phyloP scores from a whole-genome alignment of 768 basidiomycete species.

The Termitomyces sp. region DNA sequence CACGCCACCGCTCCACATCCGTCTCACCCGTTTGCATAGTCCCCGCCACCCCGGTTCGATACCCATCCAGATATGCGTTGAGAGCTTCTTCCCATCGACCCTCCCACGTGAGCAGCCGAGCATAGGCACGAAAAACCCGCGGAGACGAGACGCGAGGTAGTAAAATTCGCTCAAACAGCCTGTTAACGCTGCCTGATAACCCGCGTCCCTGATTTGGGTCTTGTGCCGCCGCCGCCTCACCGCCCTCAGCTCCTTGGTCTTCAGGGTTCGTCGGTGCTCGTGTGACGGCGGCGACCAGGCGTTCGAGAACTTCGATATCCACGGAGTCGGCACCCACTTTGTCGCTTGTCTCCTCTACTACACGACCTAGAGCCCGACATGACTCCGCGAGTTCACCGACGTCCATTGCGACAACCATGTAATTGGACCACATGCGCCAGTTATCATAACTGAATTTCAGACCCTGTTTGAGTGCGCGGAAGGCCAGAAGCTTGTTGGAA shows the following conservation, averaged over 20 bases:
- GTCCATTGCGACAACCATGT: slow-evolving; percentile 89
- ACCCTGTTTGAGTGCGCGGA: slow-evolving; percentile 88
- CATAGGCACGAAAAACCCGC: slow-evolving; percentile 80
- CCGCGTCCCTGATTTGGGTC: slow-evolving; percentile 65
- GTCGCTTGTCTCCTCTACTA: slow-evolving; percentile 70
- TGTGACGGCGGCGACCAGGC: slow-evolving; percentile 84
- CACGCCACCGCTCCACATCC: slow-evolving; percentile 63
- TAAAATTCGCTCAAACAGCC: slow-evolving; percentile 73
- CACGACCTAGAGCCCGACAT: slow-evolving; percentile 71
- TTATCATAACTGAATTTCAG: slow-evolving; percentile 80
- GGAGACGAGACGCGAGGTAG: slow-evolving; percentile 77
- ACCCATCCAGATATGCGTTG: slow-evolving; percentile 80
- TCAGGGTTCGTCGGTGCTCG: slow-evolving; percentile 37
- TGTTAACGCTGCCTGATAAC: slow-evolving; percentile 57
- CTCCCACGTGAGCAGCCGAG: slow-evolving; percentile 72
- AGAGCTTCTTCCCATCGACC: slow-evolving; percentile 69
- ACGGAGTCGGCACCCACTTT: slow-evolving; percentile 49
- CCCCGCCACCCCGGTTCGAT: slow-evolving; percentile 62
- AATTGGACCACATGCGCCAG: slow-evolving; percentile 99
- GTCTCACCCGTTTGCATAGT: slow-evolving; percentile 63
- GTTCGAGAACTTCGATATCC: slow-evolving; percentile 85
- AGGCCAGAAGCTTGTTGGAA: slow-evolving; percentile 80
- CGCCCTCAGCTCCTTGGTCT: slow-evolving; percentile 22
- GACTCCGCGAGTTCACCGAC: slow-evolving; percentile 91
- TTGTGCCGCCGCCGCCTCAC: slow-evolving; percentile 10